Base-by-base conservation (phyloP, 306 rosid species). In the Casuarina equisetifolia region DNA sequence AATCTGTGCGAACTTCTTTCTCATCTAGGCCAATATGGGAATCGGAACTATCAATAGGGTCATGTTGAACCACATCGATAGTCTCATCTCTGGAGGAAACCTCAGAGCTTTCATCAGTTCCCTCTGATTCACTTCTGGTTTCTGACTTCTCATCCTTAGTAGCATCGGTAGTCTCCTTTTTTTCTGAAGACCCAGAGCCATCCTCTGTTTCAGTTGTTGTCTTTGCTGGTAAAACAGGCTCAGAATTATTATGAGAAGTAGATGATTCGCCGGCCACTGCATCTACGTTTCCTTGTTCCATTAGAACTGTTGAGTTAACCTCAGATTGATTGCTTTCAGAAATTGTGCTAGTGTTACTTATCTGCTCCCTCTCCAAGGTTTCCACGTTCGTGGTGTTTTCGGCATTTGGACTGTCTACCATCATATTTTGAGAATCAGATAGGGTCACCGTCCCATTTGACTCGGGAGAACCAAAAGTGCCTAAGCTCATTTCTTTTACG, bases 21-120 rank as follows among this genome's bases (percentile, higher is more conserved):
- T 73, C 82, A 0, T 87, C 91, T 71, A 87, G 80, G 9, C 80
- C 82, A 58, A 75, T 50, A 48, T 78, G 84, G 74, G 85, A 81
- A 79, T 95, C 99, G 2, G 84, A 82, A 52, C 87, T 80, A 88
- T 90, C 98, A 44, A 91, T 86, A 3, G 86, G 89, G 63, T 96
- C 96, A 15, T 82, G 89, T 54, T 88, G 92, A 82, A 79, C 75
- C 40, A 71, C 66, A 55, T 87, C 86, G 46, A 64, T 73, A 25
- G 69, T 63, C 36, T 74, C 88, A 40, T 79, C 81, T 68, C 78
- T 77, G 46, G 84, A 76, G 61, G 81, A 80, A 73, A 77, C 32
- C 53, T 84, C 87, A 5, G 86, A 80, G 63, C 73, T 76, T 57
- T 82, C 80, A 25, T 82, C 78, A 1, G 61, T 74, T 81, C 71